These are phyloP conservation scores for Fomitopsis serialis DNA, from an alignment of 768 basidiomycete genomes.

Conservation along the genomic window DNA sequence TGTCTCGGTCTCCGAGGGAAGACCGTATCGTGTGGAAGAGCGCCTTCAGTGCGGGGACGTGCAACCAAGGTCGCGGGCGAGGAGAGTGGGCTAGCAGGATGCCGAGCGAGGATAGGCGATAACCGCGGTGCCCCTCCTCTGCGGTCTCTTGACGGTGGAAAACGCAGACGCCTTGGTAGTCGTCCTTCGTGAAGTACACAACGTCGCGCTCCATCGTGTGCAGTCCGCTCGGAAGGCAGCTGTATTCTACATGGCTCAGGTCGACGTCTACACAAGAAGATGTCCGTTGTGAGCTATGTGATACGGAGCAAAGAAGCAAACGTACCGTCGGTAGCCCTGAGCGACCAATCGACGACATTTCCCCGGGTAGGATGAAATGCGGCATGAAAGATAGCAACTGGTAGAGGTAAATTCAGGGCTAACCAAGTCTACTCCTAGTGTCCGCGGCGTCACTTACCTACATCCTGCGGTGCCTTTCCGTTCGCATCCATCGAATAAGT, in stretches of 20 bases:
- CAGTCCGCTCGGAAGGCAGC: slow-evolving; percentile 73
- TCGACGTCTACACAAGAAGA: slow-evolving; percentile 43
- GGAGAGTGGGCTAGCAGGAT: slow-evolving; percentile 61
- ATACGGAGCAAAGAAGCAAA: not conserved
- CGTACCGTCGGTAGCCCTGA: slow-evolving; percentile 63
- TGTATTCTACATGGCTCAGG: slow-evolving; percentile 74
- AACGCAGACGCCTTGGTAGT: slow-evolving; percentile 65
- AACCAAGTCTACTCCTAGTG: too few species aligned
- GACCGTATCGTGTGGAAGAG: slow-evolving; percentile 52
- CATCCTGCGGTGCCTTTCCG: slow-evolving; percentile 40
- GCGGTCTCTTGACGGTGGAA: slow-evolving; percentile 65
- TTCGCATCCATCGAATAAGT: slow-evolving; percentile 3
- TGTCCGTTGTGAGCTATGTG: not conserved
- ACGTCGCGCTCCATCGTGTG: slow-evolving; percentile 78
- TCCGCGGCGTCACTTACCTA: too few species aligned
- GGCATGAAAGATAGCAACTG: slow-evolving; percentile 80
- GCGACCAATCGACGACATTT: slow-evolving; percentile 74
- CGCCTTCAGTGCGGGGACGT: slow-evolving; percentile 57
- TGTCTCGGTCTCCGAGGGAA: slow-evolving; percentile 40
- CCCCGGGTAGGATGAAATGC: slow-evolving; percentile 84
- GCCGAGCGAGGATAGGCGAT: slow-evolving; percentile 74
- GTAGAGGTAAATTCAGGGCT: too few species aligned
- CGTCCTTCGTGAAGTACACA: slow-evolving; percentile 75
- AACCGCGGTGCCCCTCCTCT: slow-evolving; percentile 73
- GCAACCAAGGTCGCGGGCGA: slow-evolving; percentile 72